Percentiles rank a stretch among this genome's conserved stretches.
These are phyloP conservation scores for Parietichytrium sp. DNA, from an alignment of 108 stramenopile genomes.

Conservation along the genomic window DNA sequence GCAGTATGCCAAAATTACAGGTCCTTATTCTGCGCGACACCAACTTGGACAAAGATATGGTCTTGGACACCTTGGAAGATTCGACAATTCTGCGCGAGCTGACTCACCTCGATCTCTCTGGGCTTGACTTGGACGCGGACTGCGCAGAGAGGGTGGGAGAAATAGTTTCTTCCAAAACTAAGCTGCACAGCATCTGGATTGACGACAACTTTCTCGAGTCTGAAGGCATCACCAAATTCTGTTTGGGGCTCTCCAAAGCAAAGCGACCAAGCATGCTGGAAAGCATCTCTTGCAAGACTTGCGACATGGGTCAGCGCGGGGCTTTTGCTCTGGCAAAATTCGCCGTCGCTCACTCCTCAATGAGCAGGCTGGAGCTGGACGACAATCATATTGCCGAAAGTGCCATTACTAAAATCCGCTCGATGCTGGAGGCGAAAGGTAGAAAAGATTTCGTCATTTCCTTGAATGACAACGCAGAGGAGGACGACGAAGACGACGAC, in stretches of 20 bases:
- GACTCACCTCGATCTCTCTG: not conserved
- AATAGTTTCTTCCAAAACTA: not conserved
- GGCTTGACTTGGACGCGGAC: conserved; percentile 19
- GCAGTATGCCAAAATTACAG: not conserved
- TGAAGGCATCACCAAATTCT: not conserved
- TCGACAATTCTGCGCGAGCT: not conserved
- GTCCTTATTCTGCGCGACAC: conserved; percentile 24
- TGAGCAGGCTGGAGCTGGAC: not conserved
- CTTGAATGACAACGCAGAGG: conserved; percentile 4
- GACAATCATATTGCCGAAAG: not conserved
- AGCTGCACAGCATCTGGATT: conserved; percentile 24
- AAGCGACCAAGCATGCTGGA: conserved; percentile 4
- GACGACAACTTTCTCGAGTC: conserved; percentile 31
- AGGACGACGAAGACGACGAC: not conserved
- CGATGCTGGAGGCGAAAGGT: conserved; percentile 25
- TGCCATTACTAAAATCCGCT: not conserved
- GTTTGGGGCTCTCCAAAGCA: no score
- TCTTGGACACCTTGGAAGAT: conserved; percentile 1
- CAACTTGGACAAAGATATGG: not conserved
- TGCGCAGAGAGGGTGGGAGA: not conserved
- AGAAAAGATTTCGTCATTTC: not conserved
- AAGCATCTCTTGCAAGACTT: not conserved
- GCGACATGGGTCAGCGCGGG: conserved; percentile 10
- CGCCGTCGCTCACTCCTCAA: not conserved
- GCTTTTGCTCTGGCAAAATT: not conserved